Evolutionary conservation across 192 early-diverging fungal species (phyloP).

Genomic region (Umbelopsis isabellina): DNA sequence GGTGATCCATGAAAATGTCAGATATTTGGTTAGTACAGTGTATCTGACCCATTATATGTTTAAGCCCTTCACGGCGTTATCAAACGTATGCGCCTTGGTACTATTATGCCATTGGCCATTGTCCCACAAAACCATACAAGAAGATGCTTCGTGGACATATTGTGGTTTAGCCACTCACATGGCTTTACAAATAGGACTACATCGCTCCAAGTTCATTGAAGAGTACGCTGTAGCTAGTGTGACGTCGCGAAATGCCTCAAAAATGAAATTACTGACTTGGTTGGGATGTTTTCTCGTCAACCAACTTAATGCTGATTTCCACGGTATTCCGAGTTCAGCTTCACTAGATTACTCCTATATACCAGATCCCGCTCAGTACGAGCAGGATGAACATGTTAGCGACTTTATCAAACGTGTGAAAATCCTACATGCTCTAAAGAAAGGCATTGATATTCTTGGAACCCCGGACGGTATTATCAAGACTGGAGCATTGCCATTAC

Average conservation of each 20-base stretch:
- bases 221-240: slow-evolving; percentile 20
- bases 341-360: not conserved
- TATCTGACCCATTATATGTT: slow-evolving; percentile 25
- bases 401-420: slow-evolving; percentile 29
- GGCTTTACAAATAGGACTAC: slow-evolving; percentile 26
- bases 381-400: slow-evolving; percentile 3
- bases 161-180: slow-evolving; percentile 30
- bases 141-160: slow-evolving; percentile 31
- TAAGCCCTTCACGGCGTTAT: slow-evolving; percentile 24
- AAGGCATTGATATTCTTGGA: slow-evolving; percentile 24
- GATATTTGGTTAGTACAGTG: slow-evolving; percentile 17
- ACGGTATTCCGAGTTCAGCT: slow-evolving; percentile 26
- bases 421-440: slow-evolving; percentile 25
- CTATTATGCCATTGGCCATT: slow-evolving; percentile 31
- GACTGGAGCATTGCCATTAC: not conserved
- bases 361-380: not conserved
- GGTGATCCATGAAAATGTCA: slow-evolving; percentile 15
- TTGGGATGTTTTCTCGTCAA: slow-evolving; percentile 27
- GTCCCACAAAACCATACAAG: slow-evolving; percentile 25
- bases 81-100: slow-evolving; percentile 25
- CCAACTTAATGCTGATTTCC: slow-evolving; percentile 22
- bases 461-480: slow-evolving; percentile 14
- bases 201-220: slow-evolving; percentile 20
- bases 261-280: slow-evolving; percentile 22
- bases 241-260: not conserved